Evolutionary conservation across 768 basidiomycete genomes (phyloP), one percentile per base, ranked within the genome.

Genomic region (Hydnomerulius pinastri): DNA sequence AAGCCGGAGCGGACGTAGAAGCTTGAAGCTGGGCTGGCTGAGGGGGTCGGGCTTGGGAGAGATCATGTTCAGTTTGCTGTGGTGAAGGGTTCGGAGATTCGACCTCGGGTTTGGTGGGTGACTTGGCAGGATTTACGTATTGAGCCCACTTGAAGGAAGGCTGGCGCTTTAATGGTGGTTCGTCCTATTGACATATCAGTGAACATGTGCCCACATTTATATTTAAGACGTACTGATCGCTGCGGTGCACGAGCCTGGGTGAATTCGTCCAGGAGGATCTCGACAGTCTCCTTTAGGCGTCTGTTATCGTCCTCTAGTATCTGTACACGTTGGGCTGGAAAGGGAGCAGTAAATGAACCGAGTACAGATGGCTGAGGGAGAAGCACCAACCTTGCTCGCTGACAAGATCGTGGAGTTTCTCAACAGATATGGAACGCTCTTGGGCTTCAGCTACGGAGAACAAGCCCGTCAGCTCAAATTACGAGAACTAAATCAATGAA

Each of bases 71-170:
- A 23, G 77, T 69, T 45, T 86, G 85, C 49, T 86, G 85, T 4
- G 91, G 91, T 1, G 91, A 93, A 36, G 82, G 77, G 61, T 86
- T 85, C 0, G 89, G 91, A 0, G 90, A 91, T 53, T 92, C 90
- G 18, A 69, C 64, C 36, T 85, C 84, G 27, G 77, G 70, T 68
- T 89, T 91, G 20, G 91, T 94, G 23, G 92, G 92, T 17, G 92
- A 93, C 56, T 82, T 83, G 50, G 82, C 70, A 2, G 87, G 82
- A 63, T 89, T 87, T 25, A 85, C 81, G 53, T 84, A 92, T 48
- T 85, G 79, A 0, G 90, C 90, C 92, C 92, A 94, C 63, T 92
- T 92, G 71, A 92, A 91, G 12, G 92, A 92, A 25, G 85, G 82
- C 60, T 90, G 89, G 47, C 89, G 79, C 44, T 74, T 77, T 18